Evolutionary conservation across 202 grass and related monocot genomes (phyloP), one percentile per base, ranked within the genome.

Genomic region (Brachypodium distachyon): DNA sequence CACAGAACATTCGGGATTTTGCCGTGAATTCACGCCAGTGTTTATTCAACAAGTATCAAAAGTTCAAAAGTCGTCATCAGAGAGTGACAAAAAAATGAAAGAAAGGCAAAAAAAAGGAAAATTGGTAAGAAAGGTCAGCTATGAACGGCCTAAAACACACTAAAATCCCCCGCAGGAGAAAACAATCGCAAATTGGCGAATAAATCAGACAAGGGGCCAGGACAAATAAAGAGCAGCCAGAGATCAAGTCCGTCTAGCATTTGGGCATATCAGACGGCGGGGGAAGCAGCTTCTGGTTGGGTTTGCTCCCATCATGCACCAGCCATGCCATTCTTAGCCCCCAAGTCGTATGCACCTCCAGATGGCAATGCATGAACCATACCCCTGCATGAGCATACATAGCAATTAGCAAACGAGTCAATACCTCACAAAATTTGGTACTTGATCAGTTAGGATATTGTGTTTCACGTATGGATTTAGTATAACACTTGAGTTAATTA

Each of bases 291-390:
- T 96, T 92, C 78, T 92, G 84, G 69, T 74, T 79, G 4, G 86
- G 86, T 38, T 81, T 84, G 44, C 21, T 89, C 29, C 92, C 92
- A 56, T 92, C 89, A 27, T 83, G 77, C 54, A 92, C 92, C 59
- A 85, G 27, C 92, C 92, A 96, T 27, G 92, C 89, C 92, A 96
- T 96, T 29, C 51, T 90, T 17, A 92, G 70, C 5, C 92, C 92
- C 92, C 92, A 96, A 1, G 86, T 76, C 0, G 74, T 89, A 37
- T 92, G 92, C 56, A 49, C 92, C 84, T 96, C 92, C 81, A 96
- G 73, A 23, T 96, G 92, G 63, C 92, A 96, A 41, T 96, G 92
- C 92, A 96, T 92, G 70, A 96, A 92, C 92, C 92, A 96, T 22
- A 92, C 92, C 26, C 92, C 92, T 95, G 82, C 29, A 4, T 21